These are phyloP conservation scores for Rhodosporidiobolus sp. DNA, from an alignment of 768 basidiomycete species.

Conservation along the genomic window DNA sequence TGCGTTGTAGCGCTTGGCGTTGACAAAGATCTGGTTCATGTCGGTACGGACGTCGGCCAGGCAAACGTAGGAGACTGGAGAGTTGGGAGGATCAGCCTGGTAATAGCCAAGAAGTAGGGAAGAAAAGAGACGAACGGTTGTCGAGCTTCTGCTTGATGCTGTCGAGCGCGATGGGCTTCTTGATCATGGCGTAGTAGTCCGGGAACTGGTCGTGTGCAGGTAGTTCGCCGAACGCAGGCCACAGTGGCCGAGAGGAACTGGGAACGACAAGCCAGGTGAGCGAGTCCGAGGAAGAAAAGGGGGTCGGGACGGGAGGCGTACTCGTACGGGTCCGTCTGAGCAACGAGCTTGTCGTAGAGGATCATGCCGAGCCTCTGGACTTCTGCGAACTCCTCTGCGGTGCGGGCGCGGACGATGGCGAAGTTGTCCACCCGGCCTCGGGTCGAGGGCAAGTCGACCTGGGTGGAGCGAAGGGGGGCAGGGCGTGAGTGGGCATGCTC, in stretches of 20 bases:
- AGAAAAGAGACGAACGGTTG: not conserved
- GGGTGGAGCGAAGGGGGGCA: not conserved
- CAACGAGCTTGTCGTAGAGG: constrained; percentile 29
- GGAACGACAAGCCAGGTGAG: not conserved
- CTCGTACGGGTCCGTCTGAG: not conserved
- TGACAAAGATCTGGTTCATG: constrained; percentile 40
- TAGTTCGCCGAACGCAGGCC: constrained; percentile 30
- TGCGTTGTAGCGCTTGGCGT: constrained; percentile 44
- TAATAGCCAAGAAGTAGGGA: not conserved
- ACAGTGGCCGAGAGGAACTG: constrained; percentile 16
- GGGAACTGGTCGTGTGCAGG: constrained; percentile 30
- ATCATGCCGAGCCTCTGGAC: constrained; percentile 7
- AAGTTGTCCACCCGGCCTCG: not conserved
- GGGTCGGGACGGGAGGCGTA: not conserved
- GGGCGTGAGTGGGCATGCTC: not conserved
- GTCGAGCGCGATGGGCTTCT: constrained; percentile 40
- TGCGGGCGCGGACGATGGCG: constrained; percentile 1
- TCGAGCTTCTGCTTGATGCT: constrained; percentile 40
- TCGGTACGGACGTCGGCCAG: constrained; percentile 31
- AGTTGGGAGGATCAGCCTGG: not conserved
- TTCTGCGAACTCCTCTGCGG: constrained; percentile 13
- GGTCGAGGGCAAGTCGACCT: not conserved
- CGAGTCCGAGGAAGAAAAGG: not conserved
- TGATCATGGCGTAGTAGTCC: constrained; percentile 42
- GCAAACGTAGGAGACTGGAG: constrained; percentile 14